phyloP scores from a whole-genome alignment of 345 rosid genomes.

The Gossypium rotundifolium region DNA sequence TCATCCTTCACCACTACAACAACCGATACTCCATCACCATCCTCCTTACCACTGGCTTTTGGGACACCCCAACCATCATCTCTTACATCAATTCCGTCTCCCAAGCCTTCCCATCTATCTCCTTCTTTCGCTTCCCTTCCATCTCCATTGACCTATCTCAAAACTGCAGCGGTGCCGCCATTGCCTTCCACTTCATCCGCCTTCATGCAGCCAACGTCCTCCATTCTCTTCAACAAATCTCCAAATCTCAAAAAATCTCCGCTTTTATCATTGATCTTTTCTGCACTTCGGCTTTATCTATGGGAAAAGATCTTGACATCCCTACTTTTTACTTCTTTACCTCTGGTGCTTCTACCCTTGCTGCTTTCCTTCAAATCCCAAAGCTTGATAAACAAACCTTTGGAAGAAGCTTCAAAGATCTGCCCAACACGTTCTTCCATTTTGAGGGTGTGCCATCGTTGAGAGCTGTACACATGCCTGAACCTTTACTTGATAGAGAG shows the following conservation, averaged over 20 bases:
- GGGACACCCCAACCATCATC: not conserved
- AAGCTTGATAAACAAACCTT: not conserved
- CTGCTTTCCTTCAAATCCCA: slow-evolving; percentile 19
- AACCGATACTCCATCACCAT: slow-evolving; percentile 11
- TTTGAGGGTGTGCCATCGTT: slow-evolving; percentile 26
- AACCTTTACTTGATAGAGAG: slow-evolving; percentile 16
- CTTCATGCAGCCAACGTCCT: slow-evolving; percentile 21
- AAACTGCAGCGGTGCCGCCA: not conserved
- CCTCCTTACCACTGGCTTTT: slow-evolving; percentile 13
- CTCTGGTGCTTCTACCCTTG: slow-evolving; percentile 19
- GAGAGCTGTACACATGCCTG: slow-evolving; percentile 17
- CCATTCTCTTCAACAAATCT: slow-evolving; percentile 15
- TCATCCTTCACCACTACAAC: slow-evolving; percentile 11
- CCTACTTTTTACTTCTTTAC: slow-evolving; percentile 30
- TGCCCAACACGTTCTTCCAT: not conserved
- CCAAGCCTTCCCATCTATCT: slow-evolving; percentile 21
- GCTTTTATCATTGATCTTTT: slow-evolving; percentile 36
- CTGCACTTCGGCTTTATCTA: slow-evolving; percentile 17
- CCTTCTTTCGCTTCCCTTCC: slow-evolving; percentile 29
- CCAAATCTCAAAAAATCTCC: slow-evolving; percentile 7
- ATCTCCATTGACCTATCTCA: not conserved
- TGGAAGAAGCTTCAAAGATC: slow-evolving; percentile 9
- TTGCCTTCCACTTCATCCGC: slow-evolving; percentile 15
- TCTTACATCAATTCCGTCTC: slow-evolving; percentile 17
- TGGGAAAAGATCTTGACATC: slow-evolving; percentile 18